A percentile compares a stretch with the other conserved stretches of the same genome.
Evolutionary conservation across 2,329 filamentous ascomycete species (phyloP).

Genomic region (Pseudogymnoascus sp.): DNA sequence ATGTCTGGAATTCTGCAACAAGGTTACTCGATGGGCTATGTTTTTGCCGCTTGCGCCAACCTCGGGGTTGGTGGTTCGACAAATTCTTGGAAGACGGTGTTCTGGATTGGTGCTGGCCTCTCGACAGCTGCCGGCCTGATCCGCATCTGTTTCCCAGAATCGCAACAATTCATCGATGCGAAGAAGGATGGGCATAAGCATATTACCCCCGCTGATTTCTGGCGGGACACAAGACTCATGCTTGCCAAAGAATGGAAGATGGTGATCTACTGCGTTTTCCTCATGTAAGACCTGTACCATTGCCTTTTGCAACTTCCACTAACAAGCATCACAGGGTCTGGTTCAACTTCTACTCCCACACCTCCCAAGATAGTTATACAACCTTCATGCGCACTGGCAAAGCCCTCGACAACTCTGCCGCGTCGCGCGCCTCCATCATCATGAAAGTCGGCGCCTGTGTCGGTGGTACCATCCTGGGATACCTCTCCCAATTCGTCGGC

Average conservation of each 20-base stretch:
- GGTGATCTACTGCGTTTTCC: conserved; percentile 65
- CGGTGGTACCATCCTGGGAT: conserved; percentile 57
- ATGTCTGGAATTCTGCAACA: conserved; percentile 78
- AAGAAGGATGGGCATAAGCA: conserved; percentile 49
- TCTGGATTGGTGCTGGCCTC: conserved; percentile 61
- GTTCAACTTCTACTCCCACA: conserved; percentile 68
- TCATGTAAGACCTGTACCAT: conserved; percentile 43
- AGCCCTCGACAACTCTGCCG: conserved; percentile 52
- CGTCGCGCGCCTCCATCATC: conserved; percentile 67
- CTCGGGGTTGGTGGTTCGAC: conserved; percentile 58
- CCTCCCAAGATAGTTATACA: conserved; percentile 71
- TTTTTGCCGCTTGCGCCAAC: conserved; percentile 65
- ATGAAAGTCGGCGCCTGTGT: conserved; percentile 69
- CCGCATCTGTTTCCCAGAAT: conserved; percentile 63
- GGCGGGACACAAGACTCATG: conserved; percentile 61
- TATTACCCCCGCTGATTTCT: conserved; percentile 47
- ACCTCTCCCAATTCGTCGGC: conserved; percentile 57
- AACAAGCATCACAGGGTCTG: conserved; percentile 22
- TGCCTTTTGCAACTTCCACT: conserved; percentile 28
- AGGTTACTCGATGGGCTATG: conserved; percentile 68
- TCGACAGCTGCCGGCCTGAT: conserved; percentile 61
- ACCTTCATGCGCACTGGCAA: conserved; percentile 72
- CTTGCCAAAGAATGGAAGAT: conserved; percentile 64
- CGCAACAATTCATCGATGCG: conserved; percentile 63
- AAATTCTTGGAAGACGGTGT: conserved; percentile 65